Evolutionary conservation across 768 basidiomycete genomes (phyloP), one percentile per base, ranked within the genome.

Genomic region (Amanita inopinata): DNA sequence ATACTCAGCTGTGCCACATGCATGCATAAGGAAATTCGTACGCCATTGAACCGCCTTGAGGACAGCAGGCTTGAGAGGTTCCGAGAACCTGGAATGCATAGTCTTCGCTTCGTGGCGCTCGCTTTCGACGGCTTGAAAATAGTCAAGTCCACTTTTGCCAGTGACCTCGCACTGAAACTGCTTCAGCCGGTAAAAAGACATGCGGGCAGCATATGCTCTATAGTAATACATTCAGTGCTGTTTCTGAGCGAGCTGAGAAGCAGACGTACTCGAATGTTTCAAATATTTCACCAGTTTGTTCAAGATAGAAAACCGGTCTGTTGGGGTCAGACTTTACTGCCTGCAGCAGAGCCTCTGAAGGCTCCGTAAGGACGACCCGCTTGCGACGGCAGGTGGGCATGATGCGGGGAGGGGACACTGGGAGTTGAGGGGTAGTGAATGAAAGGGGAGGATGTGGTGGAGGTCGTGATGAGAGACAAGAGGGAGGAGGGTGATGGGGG

Each of bases 111-210:
- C 96, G 52, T 81, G 79, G 46, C 74, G 78, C 62, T 99, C 96
- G 45, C 88, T 92, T 53, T 89, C 81, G 33, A 93, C 70, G 17
- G 96, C 96, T 56, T 90, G 80, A 61, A 93, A 96, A 65, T 91
- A 99, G 67, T 89, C 85, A 41, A 98, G 73, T 42, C 83, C 81
- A 51, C 87, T 84, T 67, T 91, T 94, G 62, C 93, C 91, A 24
- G 89, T 91, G 55, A 93, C 89, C 67, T 97, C 94, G 60, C 94
- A 98, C 57, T 94, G 90, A 64, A 97, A 98, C 56, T 92, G 83
- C 56, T 89, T 91, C 46, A 88, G 74, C 42, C 80, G 76, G 68
- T 96, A 96, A 70, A 96, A 98, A 47, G 87, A 83, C 76, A 94
- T 86, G 54, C 94, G 83, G 24, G 87, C 78, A 33, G 85, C 78